phyloP scores from a whole-genome alignment of 768 basidiomycete genomes.

The Kwoniella shandongensis region DNA sequence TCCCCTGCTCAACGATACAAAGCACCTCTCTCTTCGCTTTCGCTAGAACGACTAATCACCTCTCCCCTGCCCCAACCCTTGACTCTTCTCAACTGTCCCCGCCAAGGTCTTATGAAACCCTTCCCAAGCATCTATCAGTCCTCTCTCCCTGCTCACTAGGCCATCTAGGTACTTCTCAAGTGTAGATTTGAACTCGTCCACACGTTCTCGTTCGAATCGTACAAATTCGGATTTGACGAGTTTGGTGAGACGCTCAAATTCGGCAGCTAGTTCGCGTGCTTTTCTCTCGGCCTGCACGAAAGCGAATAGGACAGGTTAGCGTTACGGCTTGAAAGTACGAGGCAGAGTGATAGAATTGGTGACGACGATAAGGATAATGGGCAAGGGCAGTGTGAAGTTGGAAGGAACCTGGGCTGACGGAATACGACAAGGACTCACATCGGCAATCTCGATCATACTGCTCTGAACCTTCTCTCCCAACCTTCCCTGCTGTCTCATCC shows the following conservation, averaged over 20 bases:
- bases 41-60: too few relatives aligned
- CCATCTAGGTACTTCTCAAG: slow-evolving; percentile 81
- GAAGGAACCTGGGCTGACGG: too few relatives aligned
- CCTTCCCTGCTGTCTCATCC: slow-evolving; percentile 70
- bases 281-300: slow-evolving; percentile 72
- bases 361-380: not conserved
- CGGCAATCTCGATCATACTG: slow-evolving; percentile 75
- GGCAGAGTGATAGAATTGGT: not conserved
- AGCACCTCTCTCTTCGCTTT: too few relatives aligned
- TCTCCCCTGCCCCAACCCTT: slow-evolving; percentile 16
- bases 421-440: slow-evolving; percentile 64
- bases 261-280: slow-evolving; percentile 75
- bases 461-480: slow-evolving; percentile 62
- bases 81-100: slow-evolving; percentile 54
- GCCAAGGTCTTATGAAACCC: slow-evolving; percentile 72
- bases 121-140: slow-evolving; percentile 79
- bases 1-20: too few relatives aligned
- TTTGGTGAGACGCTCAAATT: slow-evolving; percentile 84
- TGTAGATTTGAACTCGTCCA: slow-evolving; percentile 86
- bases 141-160: slow-evolving; percentile 80
- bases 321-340: too few relatives aligned
- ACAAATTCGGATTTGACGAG: slow-evolving; percentile 85
- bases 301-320: not conserved
- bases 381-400: too few relatives aligned
- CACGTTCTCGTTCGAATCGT: slow-evolving; percentile 86